Percentiles rank a stretch among this genome's conserved stretches.
Evolutionary conservation across 257 asterid genomes (phyloP).

Genomic region (Penstemon newberryi): DNA sequence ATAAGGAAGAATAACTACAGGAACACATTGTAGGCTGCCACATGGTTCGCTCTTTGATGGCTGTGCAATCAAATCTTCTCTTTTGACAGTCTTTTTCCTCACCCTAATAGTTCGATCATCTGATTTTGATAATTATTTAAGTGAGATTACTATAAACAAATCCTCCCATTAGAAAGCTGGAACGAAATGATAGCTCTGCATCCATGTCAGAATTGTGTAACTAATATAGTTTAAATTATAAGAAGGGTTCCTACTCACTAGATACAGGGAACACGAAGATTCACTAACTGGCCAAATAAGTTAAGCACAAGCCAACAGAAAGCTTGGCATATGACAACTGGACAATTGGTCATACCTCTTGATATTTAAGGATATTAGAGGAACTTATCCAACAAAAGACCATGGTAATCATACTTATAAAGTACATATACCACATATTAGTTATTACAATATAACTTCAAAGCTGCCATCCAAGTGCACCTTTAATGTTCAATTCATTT

Average conservation of each 20-base stretch:
- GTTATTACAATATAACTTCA: neutral
- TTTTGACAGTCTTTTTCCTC: constrained; percentile 45
- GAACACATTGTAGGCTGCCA: constrained; percentile 33
- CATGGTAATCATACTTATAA: neutral
- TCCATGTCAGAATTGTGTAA: neutral
- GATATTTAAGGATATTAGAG: neutral
- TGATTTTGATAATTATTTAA: constrained; percentile 28
- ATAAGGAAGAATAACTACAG: constrained; percentile 69
- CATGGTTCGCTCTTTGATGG: constrained; percentile 37
- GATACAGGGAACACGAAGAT: neutral
- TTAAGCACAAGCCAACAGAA: neutral
- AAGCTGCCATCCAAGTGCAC: neutral
- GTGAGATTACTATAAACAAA: constrained; percentile 22
- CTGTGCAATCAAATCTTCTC: constrained; percentile 29
- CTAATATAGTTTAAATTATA: constrained; percentile 1
- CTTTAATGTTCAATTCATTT: neutral
- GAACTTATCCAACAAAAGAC: neutral
- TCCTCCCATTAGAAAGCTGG: constrained; percentile 13
- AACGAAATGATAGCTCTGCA: neutral
- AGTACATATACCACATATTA: neutral
- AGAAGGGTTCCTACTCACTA: constrained; percentile 17
- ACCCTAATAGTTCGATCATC: constrained; percentile 41
- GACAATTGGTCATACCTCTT: neutral
- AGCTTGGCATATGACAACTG: neutral
- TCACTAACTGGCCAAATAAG: neutral